Evolutionary conservation across 768 basidiomycete species (phyloP).

Genomic region (Phallus indusiatus): DNA sequence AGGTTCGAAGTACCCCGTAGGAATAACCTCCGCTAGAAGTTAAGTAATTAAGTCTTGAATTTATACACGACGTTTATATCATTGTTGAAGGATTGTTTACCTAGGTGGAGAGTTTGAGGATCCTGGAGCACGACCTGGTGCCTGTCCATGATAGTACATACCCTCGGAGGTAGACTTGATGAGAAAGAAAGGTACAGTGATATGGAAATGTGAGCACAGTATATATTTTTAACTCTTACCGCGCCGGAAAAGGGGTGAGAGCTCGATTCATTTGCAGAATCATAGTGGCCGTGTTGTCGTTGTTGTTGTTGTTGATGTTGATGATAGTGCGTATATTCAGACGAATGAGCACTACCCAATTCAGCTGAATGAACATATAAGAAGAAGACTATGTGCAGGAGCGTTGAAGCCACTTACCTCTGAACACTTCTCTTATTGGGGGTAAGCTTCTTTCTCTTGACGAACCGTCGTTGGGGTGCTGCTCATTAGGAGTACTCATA

Average conservation of each 20-base stretch:
- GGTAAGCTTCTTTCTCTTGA: background rate
- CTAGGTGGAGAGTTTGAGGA: too few relatives aligned
- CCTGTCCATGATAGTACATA: too few relatives aligned
- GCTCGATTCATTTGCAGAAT: background rate
- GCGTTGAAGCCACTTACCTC: background rate
- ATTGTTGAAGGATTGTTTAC: too few relatives aligned
- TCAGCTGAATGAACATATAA: background rate
- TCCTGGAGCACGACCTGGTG: too few relatives aligned
- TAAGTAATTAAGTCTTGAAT: background rate
- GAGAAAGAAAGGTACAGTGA: too few relatives aligned
- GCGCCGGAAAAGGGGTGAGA: background rate
- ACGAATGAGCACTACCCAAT: background rate
- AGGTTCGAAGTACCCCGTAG: background rate
- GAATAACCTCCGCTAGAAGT: background rate
- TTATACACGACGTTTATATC: too few relatives aligned
- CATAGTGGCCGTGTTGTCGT: background rate
- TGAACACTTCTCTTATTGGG: constrained; percentile 5
- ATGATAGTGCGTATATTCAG: background rate
- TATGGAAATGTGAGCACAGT: too few relatives aligned
- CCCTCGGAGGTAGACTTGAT: too few relatives aligned
- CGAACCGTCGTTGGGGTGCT: background rate
- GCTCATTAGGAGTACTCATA: background rate
- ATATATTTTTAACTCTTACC: too few relatives aligned
- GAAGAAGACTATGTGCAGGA: background rate
- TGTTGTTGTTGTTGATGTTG: background rate